phyloP scores from a whole-genome alignment of 2,329 filamentous ascomycete species.

The Trichophyton equinum region DNA sequence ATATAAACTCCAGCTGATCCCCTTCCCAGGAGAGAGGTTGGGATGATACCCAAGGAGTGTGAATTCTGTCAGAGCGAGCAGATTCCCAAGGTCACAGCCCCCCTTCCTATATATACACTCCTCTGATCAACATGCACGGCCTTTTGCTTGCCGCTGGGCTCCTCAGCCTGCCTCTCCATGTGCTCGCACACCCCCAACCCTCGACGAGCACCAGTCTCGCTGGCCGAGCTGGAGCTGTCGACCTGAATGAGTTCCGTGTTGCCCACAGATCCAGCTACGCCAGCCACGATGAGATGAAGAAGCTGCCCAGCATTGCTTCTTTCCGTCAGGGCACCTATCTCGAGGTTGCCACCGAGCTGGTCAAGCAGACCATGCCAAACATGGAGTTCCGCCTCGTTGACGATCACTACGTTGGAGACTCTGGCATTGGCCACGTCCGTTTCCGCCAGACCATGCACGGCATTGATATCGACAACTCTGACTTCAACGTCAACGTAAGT shows the following conservation, averaged over 20 bases:
- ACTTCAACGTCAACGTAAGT: slow-evolving; percentile 13
- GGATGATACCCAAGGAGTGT: not conserved
- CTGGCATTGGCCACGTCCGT: slow-evolving; percentile 10
- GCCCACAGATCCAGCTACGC: slow-evolving; percentile 4
- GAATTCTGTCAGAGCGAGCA: not conserved
- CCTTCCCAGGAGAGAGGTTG: not conserved
- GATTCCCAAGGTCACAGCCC: not conserved
- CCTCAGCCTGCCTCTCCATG: slow-evolving; percentile 10
- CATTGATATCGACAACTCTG: slow-evolving; percentile 11
- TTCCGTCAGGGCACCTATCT: slow-evolving; percentile 7
- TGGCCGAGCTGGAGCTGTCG: slow-evolving; percentile 5
- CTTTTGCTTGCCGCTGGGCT: slow-evolving; percentile 11
- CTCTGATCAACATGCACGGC: slow-evolving; percentile 9
- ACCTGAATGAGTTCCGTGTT: slow-evolving; percentile 9
- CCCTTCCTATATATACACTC: not conserved
- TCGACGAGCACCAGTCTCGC: not conserved
- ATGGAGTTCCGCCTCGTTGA: slow-evolving; percentile 9
- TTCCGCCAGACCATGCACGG: slow-evolving; percentile 11
- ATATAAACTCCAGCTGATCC: not conserved
- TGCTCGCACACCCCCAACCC: slow-evolving; percentile 8
- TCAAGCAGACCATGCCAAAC: slow-evolving; percentile 7
- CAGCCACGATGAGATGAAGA: not conserved
- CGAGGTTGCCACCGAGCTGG: slow-evolving; percentile 10
- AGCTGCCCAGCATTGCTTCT: not conserved
- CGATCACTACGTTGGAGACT: slow-evolving; percentile 11